Evolutionary conservation across 495 filamentous ascomycete species (phyloP).

Genomic region (Hyaloscypha bicolor): DNA sequence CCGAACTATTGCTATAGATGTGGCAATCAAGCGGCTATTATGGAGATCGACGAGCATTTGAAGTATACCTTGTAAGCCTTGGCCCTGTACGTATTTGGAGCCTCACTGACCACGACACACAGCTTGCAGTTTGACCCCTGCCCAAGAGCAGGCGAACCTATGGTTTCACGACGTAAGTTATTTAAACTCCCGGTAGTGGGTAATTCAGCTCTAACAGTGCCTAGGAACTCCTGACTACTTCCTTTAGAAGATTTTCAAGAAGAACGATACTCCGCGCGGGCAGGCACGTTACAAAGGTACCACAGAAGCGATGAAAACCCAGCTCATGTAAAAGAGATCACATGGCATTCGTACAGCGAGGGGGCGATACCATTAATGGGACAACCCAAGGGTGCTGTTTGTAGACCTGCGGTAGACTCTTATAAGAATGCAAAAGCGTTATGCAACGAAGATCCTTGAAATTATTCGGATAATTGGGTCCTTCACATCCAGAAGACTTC

Average conservation of each 20-base stretch:
- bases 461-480: too few relatives aligned
- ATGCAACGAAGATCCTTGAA: background rate
- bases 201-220: constrained; percentile 11
- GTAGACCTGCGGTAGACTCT: constrained; percentile 32
- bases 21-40: constrained; percentile 98
- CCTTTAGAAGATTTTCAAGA: constrained; percentile 60
- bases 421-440: constrained; percentile 33
- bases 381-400: constrained; percentile 11
- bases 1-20: constrained; percentile 99
- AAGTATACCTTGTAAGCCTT: constrained; percentile 98
- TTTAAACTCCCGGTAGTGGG: constrained; percentile 3
- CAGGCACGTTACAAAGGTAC: constrained; percentile 8
- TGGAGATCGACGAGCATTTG: constrained; percentile 99
- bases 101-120: constrained; percentile 18
- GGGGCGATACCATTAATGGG: background rate
- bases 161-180: constrained; percentile 87
- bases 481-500: background rate
- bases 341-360: constrained; percentile 4
- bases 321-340: constrained; percentile 26
- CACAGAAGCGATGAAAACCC: constrained; percentile 27
- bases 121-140: constrained; percentile 99
- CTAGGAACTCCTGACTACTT: constrained; percentile 93
- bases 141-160: constrained; percentile 94
- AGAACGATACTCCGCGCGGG: background rate
- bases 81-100: background rate